phyloP scores from a whole-genome alignment of 768 basidiomycete species.

The Porpolomopsis calyptriformis region DNA sequence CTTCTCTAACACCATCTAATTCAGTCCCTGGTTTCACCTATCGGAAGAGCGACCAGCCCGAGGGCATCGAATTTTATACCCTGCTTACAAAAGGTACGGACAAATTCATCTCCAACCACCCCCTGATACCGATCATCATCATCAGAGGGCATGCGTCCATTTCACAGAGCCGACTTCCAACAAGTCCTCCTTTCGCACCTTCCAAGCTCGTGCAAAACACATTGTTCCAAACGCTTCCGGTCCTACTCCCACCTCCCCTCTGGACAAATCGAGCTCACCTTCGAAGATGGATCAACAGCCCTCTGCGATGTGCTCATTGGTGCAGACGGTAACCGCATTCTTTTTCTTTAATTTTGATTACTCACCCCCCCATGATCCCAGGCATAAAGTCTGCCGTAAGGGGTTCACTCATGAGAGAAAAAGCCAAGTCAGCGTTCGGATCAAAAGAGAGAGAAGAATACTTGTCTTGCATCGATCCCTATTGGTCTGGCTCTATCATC shows the following conservation, averaged over 20 bases:
- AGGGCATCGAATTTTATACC: slow-evolving; percentile 43
- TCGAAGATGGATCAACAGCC: slow-evolving; percentile 50
- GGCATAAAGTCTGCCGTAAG: slow-evolving; percentile 5
- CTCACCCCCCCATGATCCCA: neutral
- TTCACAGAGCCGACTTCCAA: slow-evolving; percentile 66
- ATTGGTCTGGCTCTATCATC: slow-evolving; percentile 48
- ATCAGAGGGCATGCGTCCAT: slow-evolving; percentile 22
- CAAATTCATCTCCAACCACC: neutral
- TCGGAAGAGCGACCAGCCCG: slow-evolving; percentile 44
- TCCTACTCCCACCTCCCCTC: slow-evolving; percentile 39
- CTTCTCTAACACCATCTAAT: slow-evolving; percentile 1
- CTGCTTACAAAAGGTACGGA: slow-evolving; percentile 46
- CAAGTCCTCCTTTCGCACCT: slow-evolving; percentile 41
- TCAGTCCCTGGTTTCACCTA: slow-evolving; percentile 45
- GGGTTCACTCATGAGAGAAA: neutral
- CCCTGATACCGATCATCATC: neutral
- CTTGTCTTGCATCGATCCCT: slow-evolving; percentile 36
- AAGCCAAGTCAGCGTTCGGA: neutral
- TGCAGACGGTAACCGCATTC: slow-evolving; percentile 39
- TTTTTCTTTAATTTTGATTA: neutral
- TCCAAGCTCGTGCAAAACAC: slow-evolving; percentile 33
- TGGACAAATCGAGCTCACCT: slow-evolving; percentile 38
- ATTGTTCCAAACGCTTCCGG: slow-evolving; percentile 48
- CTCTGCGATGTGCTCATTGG: slow-evolving; percentile 59
- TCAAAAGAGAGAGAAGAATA: slow-evolving; percentile 15